phyloP scores from a whole-genome alignment of 2,329 filamentous ascomycete genomes.

The Aspergillus nomiae region DNA sequence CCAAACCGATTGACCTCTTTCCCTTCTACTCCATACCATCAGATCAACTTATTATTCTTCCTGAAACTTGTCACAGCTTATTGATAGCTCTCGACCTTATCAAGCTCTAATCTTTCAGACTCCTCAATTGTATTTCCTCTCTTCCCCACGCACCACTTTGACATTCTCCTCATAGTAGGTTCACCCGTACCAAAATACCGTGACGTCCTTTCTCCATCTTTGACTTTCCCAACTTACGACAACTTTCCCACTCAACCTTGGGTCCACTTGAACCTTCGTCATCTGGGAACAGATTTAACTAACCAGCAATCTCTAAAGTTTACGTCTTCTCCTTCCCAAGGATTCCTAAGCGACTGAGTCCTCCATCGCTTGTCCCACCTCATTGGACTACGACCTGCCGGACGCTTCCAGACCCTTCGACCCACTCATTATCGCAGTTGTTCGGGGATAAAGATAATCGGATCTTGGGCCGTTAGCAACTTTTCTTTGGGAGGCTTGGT shows the following conservation, averaged over 20 bases:
- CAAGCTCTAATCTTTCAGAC: neutral
- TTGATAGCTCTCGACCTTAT: neutral
- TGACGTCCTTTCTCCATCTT: neutral
- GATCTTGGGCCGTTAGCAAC: constrained; percentile 28
- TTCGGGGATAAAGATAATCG: constrained; percentile 25
- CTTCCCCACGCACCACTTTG: neutral
- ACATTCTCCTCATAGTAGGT: neutral
- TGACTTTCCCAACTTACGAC: constrained; percentile 1
- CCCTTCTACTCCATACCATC: neutral
- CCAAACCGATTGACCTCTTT: neutral
- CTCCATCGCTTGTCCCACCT: neutral
- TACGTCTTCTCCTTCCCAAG: constrained; percentile 6
- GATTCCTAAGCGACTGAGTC: constrained; percentile 7
- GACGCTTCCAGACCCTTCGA: constrained; percentile 35
- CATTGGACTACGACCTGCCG: constrained; percentile 1
- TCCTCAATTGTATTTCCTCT: neutral
- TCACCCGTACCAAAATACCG: neutral
- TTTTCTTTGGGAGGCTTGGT: constrained; percentile 22
- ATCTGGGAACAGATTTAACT: constrained; percentile 8
- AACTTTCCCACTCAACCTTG: neutral
- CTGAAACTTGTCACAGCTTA: neutral
- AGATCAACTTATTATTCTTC: neutral
- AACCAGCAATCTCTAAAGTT: constrained; percentile 10
- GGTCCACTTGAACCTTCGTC: constrained; percentile 5
- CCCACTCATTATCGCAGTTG: constrained; percentile 18